Base-by-base conservation (phyloP, 805 yeast species). In the Saccharomycopsis fibuligera region DNA sequence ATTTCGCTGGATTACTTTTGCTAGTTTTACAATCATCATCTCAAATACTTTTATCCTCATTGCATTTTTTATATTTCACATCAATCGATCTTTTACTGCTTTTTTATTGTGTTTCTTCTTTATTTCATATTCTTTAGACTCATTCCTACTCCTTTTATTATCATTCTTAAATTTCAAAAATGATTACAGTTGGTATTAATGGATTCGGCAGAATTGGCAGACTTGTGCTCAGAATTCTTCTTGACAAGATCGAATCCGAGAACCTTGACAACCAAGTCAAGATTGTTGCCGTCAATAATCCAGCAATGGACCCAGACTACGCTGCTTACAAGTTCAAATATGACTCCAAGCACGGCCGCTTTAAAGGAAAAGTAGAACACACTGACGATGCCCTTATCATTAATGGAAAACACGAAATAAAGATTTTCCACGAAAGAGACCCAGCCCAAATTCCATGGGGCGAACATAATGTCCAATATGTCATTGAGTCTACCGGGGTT, bases 261-360 rank as follows among this genome's bases (percentile, higher is more conserved):
- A 79, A 86, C 79, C 68, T 73, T 51, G 89, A 83, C 70, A 82
- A 87, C 63, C 76, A 83, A 62, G 68, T 73, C 51, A 77, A 84
- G 62, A 83, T 88, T 57, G 86, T 86, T 57, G 95, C 95, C 58
- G 74, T 88, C 78, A 88, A 88, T 70, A 93, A 88, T 70, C 96
- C 96, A 56, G 87, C 86, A 77, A 88, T 87, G 63, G 79, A 80
- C 55, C 77, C 93, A 54, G 95, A 87, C 60, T 87, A 87, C 72
- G 96, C 96, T 64, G 86, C 96, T 57, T 87, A 87, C 79, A 81
- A 87, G 88, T 86, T 87, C 86, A 88, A 87, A 77, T 87, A 86
- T 73, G 96, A 87, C 72, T 86, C 96, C 54, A 87, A 95, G 58
- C 96, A 87, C 76, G 95, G 96, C 64, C 75, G 73, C 66, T 88